Evolutionary conservation across 2,329 filamentous ascomycete genomes (phyloP), one percentile per base, ranked within the genome.

Genomic region (Colletotrichum coccodes): DNA sequence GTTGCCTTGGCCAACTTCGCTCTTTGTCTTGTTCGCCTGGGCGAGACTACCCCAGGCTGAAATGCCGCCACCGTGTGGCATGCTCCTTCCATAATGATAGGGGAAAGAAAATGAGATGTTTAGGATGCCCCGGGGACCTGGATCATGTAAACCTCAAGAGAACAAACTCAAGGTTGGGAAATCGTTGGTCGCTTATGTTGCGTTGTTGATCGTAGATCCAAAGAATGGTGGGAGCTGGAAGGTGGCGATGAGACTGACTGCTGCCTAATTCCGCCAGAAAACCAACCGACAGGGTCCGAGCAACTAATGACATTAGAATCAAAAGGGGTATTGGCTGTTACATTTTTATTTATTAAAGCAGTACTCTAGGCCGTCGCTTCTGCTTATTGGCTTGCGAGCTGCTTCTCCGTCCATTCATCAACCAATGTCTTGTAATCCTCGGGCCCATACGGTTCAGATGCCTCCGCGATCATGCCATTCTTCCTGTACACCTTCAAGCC

Each of bases 401-500:
- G 38, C 44, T 68, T 70, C 40, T 32, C 63, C 8, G 23, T 46
- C 84, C 86, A 91, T 76, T 91, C 88, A 1, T 80, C 81, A 9
- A 87, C 80, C 26, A 91, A 72, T 0, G 82, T 81, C 52, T 75
- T 76, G 73, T 91, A 91, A 72, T 92, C 89, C 60, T 84, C 82
- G 2, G 87, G 85, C 0, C 86, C 85, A 76, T 92, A 92, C 2
- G 89, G 83, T 56, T 84, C 77, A 64, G 85, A 86, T 34, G 86
- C 81, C 73, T 91, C 89, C 1, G 79, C 79, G 59, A 84, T 73
- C 74, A 79, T 82, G 0, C 86, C 84, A 64, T 83, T 78, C 80
- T 91, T 92, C 38, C 89, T 80, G 71, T 86, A 82, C 16, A 81
- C 80, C 21, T 84, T 80, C 62, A 94, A 77, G 0, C 88, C 91